A percentile compares a stretch with the other conserved stretches of the same genome.
Evolutionary conservation across 306 rosid species (phyloP).

Genomic region (Cucumis melo): DNA sequence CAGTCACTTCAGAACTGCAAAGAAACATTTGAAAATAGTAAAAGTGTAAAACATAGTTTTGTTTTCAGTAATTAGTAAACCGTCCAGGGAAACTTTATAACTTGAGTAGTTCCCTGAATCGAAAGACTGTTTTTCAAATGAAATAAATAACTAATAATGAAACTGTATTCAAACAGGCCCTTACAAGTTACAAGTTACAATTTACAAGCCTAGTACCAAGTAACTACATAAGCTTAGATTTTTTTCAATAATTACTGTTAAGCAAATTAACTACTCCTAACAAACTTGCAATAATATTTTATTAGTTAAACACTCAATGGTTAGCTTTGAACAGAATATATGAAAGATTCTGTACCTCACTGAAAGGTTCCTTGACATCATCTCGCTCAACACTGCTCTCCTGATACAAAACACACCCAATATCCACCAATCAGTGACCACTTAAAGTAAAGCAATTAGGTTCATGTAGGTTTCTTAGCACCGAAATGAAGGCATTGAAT

Average conservation of each 20-base stretch:
- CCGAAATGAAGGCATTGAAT: neutral
- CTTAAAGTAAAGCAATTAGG: neutral
- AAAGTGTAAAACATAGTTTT: neutral
- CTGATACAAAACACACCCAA: constrained; percentile 30
- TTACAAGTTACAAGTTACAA: neutral
- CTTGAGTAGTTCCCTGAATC: neutral
- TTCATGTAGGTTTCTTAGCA: neutral
- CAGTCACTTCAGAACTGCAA: neutral
- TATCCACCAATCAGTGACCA: neutral
- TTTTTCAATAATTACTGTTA: neutral
- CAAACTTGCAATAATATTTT: neutral
- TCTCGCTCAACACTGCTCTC: constrained; percentile 91
- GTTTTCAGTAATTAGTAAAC: neutral
- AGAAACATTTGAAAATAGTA: neutral
- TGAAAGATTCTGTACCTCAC: constrained; percentile 47
- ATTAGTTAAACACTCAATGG: neutral
- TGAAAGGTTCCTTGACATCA: constrained; percentile 86
- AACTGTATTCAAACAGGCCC: neutral
- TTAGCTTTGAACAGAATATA: neutral
- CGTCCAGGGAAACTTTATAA: neutral
- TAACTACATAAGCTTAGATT: neutral
- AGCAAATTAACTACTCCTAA: neutral
- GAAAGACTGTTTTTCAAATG: neutral
- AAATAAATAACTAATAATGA: neutral
- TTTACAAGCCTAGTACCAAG: neutral